Evolutionary conservation across 805 yeast genomes (phyloP), one percentile per base, ranked within the genome.

Genomic region (Novakomyces olei): DNA sequence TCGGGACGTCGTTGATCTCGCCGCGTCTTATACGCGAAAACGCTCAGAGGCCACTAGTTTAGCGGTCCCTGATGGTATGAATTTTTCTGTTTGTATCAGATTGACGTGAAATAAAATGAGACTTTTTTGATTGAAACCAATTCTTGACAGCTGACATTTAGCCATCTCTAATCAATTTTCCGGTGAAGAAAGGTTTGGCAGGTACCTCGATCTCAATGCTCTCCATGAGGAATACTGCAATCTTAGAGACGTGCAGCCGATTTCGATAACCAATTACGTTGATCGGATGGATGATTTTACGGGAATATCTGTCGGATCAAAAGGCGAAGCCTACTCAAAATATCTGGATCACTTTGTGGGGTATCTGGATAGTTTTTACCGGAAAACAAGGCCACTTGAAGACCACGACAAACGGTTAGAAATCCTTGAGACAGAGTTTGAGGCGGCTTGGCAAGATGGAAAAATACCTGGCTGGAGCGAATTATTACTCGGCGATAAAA

Each of bases 171-270:
- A 12, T 33, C 44, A 1, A 31, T 67, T 4, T 80, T 76, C 45
- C 54, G 60, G 63, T 3, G 67, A 61, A 19, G 93, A 81, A 46
- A 50, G 51, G 22, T 64, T 61, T 44, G 93, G 93, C 0, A 63
- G 61, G 38, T 67, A 49, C 39, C 40, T 81, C 14, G 85, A 79
- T 38, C 53, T 79, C 34, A 45, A 57, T 3, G 46, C 46, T 4
- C 54, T 60, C 30, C 73, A 70, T 49, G 65, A 63, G 19, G 41
- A 43, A 19, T 75, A 72, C 67, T 46, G 71, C 25, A 60, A 65
- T 34, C 51, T 68, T 5, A 54, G 49, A 26, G 53, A 53, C 29
- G 44, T 53, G 1, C 46, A 46, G 26, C 44, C 34, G 6, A 31
- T 54, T 20, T 45, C 60, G 3, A 72, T 74, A 40, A 43, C 59